phyloP scores from a whole-genome alignment of 2,329 filamentous ascomycete species.

The Ophiostoma ulmi region DNA sequence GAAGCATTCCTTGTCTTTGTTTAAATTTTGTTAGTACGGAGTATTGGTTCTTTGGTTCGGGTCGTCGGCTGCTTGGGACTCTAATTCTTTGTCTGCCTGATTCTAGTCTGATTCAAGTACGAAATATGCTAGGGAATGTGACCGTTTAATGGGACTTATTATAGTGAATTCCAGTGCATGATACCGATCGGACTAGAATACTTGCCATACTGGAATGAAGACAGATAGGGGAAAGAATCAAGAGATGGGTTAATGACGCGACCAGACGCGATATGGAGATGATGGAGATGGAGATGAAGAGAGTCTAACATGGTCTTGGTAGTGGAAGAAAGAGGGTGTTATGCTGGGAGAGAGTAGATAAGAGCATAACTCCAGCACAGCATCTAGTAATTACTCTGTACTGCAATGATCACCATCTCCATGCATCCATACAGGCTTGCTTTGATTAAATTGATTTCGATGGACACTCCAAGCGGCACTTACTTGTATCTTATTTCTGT shows the following conservation, averaged over 20 bases:
- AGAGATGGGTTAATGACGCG: background rate
- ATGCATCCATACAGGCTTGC: background rate
- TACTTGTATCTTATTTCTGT: background rate
- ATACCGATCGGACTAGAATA: background rate
- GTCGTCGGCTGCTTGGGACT: background rate
- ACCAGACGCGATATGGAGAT: constrained; percentile 1
- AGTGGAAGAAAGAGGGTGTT: background rate
- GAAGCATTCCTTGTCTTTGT: background rate
- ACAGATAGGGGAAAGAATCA: background rate
- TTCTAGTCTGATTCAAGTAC: background rate
- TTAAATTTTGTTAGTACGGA: background rate
- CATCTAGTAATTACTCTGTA: background rate
- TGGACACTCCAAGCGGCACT: background rate
- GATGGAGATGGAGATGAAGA: background rate
- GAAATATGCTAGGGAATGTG: background rate
- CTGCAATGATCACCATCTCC: background rate
- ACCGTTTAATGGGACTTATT: background rate
- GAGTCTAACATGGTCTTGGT: background rate
- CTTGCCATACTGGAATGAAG: background rate
- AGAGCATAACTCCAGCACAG: background rate
- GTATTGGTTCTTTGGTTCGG: background rate
- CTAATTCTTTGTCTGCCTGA: background rate
- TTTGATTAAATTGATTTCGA: constrained; percentile 2
- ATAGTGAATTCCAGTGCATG: background rate
- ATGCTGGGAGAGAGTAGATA: background rate